Percentiles rank a stretch among this genome's conserved stretches.
These are phyloP conservation scores for Colletotrichum coccodes DNA, from an alignment of 2,329 filamentous ascomycete genomes.

Conservation along the genomic window DNA sequence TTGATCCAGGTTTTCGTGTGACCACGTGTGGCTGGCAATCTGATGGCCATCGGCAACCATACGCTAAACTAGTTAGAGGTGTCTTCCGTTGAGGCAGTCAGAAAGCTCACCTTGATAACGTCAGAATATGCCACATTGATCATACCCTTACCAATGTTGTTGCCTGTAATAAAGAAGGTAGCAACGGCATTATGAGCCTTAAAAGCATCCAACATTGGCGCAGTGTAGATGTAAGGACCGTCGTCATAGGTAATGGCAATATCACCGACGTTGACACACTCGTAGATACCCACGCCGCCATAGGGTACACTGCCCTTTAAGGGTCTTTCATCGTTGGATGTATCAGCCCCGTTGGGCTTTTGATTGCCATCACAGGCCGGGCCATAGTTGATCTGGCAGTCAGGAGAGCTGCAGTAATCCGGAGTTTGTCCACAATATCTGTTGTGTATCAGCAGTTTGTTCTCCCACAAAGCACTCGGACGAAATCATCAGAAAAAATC, in stretches of 20 bases:
- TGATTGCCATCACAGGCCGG: conserved; percentile 43
- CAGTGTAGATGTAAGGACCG: conserved; percentile 47
- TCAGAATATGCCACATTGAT: conserved; percentile 44
- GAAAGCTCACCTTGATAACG: conserved; percentile 40
- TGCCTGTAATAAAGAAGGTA: conserved; percentile 48
- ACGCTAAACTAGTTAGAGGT: conserved; percentile 39
- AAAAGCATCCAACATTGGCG: conserved; percentile 45
- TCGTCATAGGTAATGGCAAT: conserved; percentile 51
- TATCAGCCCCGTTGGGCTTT: conserved; percentile 38
- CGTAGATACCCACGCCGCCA: conserved; percentile 43
- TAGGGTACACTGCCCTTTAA: conserved; percentile 41
- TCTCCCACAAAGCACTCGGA: neutral
- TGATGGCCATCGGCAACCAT: conserved; percentile 58
- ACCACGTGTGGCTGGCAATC: conserved; percentile 58
- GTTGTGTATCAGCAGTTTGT: neutral
- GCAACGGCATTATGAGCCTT: conserved; percentile 43
- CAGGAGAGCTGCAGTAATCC: conserved; percentile 38
- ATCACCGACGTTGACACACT: conserved; percentile 41
- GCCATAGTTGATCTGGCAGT: conserved; percentile 41
- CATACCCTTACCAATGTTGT: conserved; percentile 44
- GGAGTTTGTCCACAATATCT: conserved; percentile 41
- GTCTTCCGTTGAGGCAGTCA: no score
- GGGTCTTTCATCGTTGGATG: conserved; percentile 37
- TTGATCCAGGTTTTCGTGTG: conserved; percentile 52
- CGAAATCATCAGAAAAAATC: no score